Evolutionary conservation across 1,284 basidiomycete species (phyloP).

Genomic region (Abortiporus biennis): DNA sequence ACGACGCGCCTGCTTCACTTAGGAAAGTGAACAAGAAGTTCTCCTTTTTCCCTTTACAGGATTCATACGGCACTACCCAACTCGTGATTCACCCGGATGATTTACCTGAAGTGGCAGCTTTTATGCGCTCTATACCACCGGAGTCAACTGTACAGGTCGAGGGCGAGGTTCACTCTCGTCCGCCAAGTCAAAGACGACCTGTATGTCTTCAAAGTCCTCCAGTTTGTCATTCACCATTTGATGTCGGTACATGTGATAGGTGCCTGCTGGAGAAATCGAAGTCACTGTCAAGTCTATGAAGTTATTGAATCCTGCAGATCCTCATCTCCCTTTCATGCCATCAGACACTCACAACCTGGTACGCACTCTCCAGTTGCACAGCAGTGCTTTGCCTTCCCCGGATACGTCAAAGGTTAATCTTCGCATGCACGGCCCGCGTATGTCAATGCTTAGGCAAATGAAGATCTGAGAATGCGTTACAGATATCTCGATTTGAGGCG

Average conservation of each 20-base stretch:
- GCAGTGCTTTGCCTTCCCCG: too few relatives aligned
- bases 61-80: conserved; percentile 72
- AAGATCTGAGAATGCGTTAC: conserved; percentile 79
- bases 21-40: conserved; percentile 64
- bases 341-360: conserved; percentile 71
- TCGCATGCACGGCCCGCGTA: too few relatives aligned
- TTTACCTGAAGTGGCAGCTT: conserved; percentile 28
- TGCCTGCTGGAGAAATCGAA: conserved; percentile 71
- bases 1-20: conserved; percentile 2
- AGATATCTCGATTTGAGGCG: conserved; percentile 88
- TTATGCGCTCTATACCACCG: conserved; percentile 57
- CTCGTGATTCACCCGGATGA: conserved; percentile 41
- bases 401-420: too few relatives aligned
- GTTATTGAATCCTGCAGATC: conserved; percentile 74
- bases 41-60: conserved; percentile 79
- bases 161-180: conserved; percentile 64
- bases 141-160: conserved; percentile 75
- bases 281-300: conserved; percentile 66
- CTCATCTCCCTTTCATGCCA: conserved; percentile 74
- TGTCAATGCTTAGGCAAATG: conserved; percentile 67
- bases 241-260: conserved; percentile 26
- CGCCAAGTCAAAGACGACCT: conserved; percentile 49
- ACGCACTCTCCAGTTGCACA: conserved; percentile 25
- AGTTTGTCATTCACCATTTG: not conserved
- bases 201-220: conserved; percentile 14